Percentiles rank a stretch among this genome's conserved stretches.
These are phyloP conservation scores for Candida sp. DNA, from an alignment of 1,139 yeast genomes.

Conservation along the genomic window DNA sequence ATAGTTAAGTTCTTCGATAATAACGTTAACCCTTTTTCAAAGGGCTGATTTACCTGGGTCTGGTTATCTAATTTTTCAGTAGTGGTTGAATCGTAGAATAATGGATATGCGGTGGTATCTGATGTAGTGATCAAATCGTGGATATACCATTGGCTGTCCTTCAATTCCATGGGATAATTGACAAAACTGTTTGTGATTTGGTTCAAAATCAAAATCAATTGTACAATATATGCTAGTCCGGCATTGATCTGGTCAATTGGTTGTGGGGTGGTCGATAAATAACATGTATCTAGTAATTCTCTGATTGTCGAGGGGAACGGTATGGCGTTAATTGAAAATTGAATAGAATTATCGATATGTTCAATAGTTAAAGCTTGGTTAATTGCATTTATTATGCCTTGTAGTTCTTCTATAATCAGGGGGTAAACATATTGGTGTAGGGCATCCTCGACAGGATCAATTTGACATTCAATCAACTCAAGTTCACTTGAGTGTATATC, in stretches of 20 bases:
- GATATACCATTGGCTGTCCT: constrained; percentile 22
- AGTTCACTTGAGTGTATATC: constrained; percentile 19
- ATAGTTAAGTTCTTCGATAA: constrained; percentile 29
- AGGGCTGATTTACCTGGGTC: constrained; percentile 18
- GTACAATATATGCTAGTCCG: constrained; percentile 27
- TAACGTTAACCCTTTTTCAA: constrained; percentile 33
- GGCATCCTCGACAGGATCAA: constrained; percentile 24
- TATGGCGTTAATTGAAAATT: constrained; percentile 31
- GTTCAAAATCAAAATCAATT: constrained; percentile 21
- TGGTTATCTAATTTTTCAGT: constrained; percentile 17
- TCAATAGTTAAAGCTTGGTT: constrained; percentile 26
- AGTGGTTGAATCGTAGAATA: constrained; percentile 22
- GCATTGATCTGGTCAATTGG: constrained; percentile 28
- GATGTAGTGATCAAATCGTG: constrained; percentile 19
- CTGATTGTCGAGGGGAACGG: constrained; percentile 34
- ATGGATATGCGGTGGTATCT: constrained; percentile 19
- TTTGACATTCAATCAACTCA: constrained; percentile 26
- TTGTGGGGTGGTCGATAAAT: constrained; percentile 15
- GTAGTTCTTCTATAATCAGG: constrained; percentile 16
- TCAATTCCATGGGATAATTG: constrained; percentile 23
- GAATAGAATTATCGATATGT: constrained; percentile 17
- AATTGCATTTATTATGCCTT: constrained; percentile 14
- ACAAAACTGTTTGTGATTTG: constrained; percentile 22
- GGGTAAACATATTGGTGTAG: constrained; percentile 18
- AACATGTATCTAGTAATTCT: constrained; percentile 28